These are phyloP conservation scores for Gracilaria caudata DNA, from an alignment of 23 red algal species.

Conservation along the genomic window DNA sequence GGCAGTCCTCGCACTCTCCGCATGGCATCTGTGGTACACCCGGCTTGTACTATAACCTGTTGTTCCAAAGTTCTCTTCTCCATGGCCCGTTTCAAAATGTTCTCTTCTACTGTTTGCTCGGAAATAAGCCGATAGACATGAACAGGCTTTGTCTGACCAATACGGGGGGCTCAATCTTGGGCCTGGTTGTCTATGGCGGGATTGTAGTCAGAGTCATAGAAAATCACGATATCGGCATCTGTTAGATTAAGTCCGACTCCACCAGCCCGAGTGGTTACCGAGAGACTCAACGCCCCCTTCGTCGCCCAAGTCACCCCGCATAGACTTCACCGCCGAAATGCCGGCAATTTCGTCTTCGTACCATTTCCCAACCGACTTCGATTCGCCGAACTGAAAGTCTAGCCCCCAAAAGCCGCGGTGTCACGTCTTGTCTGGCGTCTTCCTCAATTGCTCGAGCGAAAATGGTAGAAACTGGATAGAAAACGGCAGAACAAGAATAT, in stretches of 20 bases:
- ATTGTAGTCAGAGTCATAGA: no score
- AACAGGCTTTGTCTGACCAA: no score
- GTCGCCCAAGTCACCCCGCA: neutral
- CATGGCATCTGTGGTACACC: conserved; percentile 61
- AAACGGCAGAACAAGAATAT: conserved; percentile 32
- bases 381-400: conserved; percentile 29
- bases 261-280: neutral
- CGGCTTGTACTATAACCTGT: conserved; percentile 69
- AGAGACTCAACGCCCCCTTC: neutral
- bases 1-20: neutral
- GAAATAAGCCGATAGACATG: conserved; percentile 83
- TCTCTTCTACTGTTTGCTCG: conserved; percentile 90
- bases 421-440: neutral
- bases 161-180: no score
- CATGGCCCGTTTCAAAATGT: conserved; percentile 81
- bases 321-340: conserved; percentile 19
- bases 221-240: no score
- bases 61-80: conserved; percentile 83
- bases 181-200: no score
- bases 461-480: conserved; percentile 62
- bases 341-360: conserved; percentile 20
- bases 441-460: conserved; percentile 21
- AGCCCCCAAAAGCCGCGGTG: conserved; percentile 9
- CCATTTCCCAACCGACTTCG: conserved; percentile 41
- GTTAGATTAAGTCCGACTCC: no score